Conservation (phyloP, 208 protist species). For the Crithidia expoeki region DNA sequence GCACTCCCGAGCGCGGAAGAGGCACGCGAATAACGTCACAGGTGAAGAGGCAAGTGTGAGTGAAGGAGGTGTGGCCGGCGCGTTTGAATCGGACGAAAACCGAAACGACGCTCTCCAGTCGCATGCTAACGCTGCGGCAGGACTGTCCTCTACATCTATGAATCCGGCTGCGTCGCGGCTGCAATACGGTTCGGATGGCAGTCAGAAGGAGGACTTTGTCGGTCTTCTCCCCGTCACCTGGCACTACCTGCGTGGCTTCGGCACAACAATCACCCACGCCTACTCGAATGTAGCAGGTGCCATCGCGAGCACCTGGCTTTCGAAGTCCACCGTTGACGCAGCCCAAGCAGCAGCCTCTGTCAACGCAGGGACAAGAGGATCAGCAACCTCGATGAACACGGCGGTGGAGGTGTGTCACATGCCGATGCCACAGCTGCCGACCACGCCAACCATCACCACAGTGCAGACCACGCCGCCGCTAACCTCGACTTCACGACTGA, state of each 20-base stretch:
- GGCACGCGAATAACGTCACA: neutral
- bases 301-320: conserved; percentile 4
- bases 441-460: neutral
- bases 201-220: conserved; percentile 14
- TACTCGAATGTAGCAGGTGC: conserved; percentile 11
- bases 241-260: conserved; percentile 27
- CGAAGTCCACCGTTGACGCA: neutral
- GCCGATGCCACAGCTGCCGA: neutral
- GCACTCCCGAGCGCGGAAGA: conserved; percentile 7
- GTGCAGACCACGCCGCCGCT: conserved; percentile 6
- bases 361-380: no score
- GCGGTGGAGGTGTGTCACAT: neutral
- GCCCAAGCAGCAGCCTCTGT: no score
- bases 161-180: neutral
- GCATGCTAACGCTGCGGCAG: neutral
- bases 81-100: no score
- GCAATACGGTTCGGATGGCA: neutral
- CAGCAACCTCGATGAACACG: neutral
- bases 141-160: neutral
- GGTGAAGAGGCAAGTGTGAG: neutral
- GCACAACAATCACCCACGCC: conserved; percentile 24
- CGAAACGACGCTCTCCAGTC: neutral
- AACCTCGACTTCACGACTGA: neutral
- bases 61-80: neutral
- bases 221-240: conserved; percentile 33